Evolutionary conservation across 495 filamentous ascomycete genomes (phyloP), one percentile per base, ranked within the genome.

Genomic region (Jackrogersella multiformis): DNA sequence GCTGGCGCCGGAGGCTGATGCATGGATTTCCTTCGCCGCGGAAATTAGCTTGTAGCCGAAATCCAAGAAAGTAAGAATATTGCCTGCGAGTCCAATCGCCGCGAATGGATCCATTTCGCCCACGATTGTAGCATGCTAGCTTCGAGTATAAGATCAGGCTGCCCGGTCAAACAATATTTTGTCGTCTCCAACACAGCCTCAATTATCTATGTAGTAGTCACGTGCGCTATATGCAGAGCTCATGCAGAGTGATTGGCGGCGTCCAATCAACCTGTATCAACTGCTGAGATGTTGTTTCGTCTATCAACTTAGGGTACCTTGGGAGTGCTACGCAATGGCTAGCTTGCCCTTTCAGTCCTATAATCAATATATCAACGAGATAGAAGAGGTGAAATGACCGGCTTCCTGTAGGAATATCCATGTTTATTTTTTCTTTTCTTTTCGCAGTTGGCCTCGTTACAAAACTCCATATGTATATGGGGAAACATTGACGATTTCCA

Each of bases 21-120:
- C 48, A 39, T 74, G 73, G 5, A 83, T 68, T 32, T 76, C 49
- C 18, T 69, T 64, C 2, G 66, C 67, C 16, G 57, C 58, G 2
- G 54, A 26, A 20, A 80, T 24, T 1, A 77, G 34, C 58, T 77
- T 76, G 8, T 58, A 67, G 21, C 74, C 70, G 56, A 81, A 77
- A 44, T 78, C 74, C 15, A 83, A 59, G 23, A 83, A 82, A 26
- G 71, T 55, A 8, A 81, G 34, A 39, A 81, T 71, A 12, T 64
- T 75, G 23, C 70, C 68, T 1, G 73, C 79, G 26, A 81, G 56
- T 15, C 79, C 72, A 54, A 81, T 71, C 3, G 77, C 75, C 1
- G 79, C 69, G 20, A 80, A 23, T 12, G 76, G 78, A 42, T 81
- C 80, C 80, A 81, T 82, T 24, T 49, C 36, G 61, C n/a, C 18